A percentile compares a stretch with the other conserved stretches of the same genome.
These are phyloP conservation scores for Talaromyces rugulosus DNA, from an alignment of 2,329 filamentous ascomycete genomes.

Conservation along the genomic window DNA sequence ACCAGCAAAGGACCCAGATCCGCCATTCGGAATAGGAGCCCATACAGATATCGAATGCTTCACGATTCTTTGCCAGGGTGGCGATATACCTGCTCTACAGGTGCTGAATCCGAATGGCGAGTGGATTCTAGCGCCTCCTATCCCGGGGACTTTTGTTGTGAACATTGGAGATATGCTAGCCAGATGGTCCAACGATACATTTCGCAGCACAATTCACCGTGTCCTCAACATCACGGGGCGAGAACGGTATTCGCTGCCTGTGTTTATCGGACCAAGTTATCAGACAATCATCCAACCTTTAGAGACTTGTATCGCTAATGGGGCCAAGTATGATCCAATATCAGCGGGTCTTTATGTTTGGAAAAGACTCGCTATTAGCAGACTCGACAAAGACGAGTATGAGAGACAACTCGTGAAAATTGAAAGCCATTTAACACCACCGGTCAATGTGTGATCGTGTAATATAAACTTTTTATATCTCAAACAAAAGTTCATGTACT, in stretches of 20 bases:
- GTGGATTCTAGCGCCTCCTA: slow-evolving; percentile 17
- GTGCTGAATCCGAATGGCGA: slow-evolving; percentile 15
- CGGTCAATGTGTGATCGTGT: background rate
- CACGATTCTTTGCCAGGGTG: slow-evolving; percentile 16
- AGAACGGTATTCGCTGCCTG: slow-evolving; percentile 7
- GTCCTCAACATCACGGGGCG: slow-evolving; percentile 9
- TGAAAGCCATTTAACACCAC: slow-evolving; percentile 4
- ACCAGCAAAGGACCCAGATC: background rate
- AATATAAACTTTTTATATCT: background rate
- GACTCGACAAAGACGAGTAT: slow-evolving; percentile 7
- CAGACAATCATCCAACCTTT: slow-evolving; percentile 7
- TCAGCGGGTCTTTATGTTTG: slow-evolving; percentile 10
- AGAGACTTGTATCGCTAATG: slow-evolving; percentile 6
- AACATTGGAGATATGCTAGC: slow-evolving; percentile 14
- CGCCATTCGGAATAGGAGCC: slow-evolving; percentile 13
- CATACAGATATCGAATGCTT: slow-evolving; percentile 18
- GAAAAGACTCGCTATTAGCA: slow-evolving; percentile 10
- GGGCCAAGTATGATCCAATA: slow-evolving; percentile 10
- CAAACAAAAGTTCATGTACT: background rate
- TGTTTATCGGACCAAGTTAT: slow-evolving; percentile 10
- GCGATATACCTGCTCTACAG: slow-evolving; percentile 30
- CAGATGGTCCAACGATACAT: slow-evolving; percentile 28
- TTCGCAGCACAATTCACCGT: slow-evolving; percentile 10
- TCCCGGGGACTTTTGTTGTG: slow-evolving; percentile 14
- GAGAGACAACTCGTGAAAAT: slow-evolving; percentile 5